A percentile compares a stretch with the other conserved stretches of the same genome.
Evolutionary conservation across 2,329 filamentous ascomycete species (phyloP).

Genomic region (Fusarium dlaminii): DNA sequence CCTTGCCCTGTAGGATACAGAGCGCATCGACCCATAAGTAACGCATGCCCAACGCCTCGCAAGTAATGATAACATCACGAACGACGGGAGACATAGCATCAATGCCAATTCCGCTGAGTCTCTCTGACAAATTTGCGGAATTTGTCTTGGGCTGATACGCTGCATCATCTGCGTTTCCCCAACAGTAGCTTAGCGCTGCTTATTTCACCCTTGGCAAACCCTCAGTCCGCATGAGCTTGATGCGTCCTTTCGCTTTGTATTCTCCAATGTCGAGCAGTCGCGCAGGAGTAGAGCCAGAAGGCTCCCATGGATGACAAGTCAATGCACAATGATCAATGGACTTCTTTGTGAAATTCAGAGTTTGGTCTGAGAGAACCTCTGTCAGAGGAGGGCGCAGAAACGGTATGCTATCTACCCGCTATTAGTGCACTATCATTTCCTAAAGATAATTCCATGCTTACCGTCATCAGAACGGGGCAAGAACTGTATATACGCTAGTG

Average conservation of each 20-base stretch:
- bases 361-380: background rate
- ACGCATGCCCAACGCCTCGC: background rate
- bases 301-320: background rate
- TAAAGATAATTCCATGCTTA: background rate
- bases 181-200: background rate
- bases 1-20: background rate
- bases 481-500: background rate
- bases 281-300: background rate
- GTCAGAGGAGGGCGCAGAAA: background rate
- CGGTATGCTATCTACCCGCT: background rate
- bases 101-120: background rate
- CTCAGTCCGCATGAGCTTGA: background rate
- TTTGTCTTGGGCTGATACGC: background rate
- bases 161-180: background rate
- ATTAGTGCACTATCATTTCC: background rate
- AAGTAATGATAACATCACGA: background rate
- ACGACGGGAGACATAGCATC: background rate
- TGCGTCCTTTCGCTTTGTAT: background rate
- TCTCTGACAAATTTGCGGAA: background rate
- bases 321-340: background rate
- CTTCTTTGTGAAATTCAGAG: background rate
- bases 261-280: rapidly evolving
- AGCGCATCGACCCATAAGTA: background rate
- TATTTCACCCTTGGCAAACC: background rate
- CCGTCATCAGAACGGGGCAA: background rate